These are phyloP conservation scores for Gossypioides kirkii DNA, from an alignment of 345 rosid genomes.

Conservation along the genomic window DNA sequence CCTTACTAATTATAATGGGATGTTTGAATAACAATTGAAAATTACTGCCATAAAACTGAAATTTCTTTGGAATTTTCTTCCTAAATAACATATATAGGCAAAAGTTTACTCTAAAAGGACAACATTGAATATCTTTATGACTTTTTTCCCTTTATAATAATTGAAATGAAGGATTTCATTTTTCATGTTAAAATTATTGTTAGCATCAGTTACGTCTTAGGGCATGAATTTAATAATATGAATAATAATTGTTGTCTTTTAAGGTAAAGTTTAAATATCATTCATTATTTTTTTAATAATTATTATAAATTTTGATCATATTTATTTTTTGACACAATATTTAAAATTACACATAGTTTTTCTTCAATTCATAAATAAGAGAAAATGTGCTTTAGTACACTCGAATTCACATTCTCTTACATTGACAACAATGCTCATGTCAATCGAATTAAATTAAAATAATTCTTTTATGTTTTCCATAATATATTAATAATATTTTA, in stretches of 20 bases:
- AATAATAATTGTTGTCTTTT: neutral
- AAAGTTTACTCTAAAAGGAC: constrained; percentile 14
- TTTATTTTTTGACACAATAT: no score
- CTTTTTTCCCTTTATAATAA: neutral
- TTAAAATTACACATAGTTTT: rapidly evolving
- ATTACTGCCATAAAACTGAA: neutral
- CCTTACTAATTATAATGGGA: neutral
- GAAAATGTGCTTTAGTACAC: no score
- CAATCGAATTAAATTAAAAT: no score
- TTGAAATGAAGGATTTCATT: neutral
- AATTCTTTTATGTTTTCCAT: no score
- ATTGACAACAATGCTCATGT: no score
- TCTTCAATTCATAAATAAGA: no score
- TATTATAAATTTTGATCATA: neutral
- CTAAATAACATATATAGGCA: neutral
- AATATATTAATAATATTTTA: no score
- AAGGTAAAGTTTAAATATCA: neutral
- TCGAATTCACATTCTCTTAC: no score
- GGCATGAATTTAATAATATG: neutral
- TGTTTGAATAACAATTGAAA: neutral
- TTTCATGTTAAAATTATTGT: neutral
- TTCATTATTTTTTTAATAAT: neutral
- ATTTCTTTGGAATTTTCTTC: neutral
- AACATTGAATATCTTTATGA: neutral
- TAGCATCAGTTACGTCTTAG: neutral